Conservation (phyloP, 2,329 filamentous ascomycete species). For the Nakataea oryzae region DNA sequence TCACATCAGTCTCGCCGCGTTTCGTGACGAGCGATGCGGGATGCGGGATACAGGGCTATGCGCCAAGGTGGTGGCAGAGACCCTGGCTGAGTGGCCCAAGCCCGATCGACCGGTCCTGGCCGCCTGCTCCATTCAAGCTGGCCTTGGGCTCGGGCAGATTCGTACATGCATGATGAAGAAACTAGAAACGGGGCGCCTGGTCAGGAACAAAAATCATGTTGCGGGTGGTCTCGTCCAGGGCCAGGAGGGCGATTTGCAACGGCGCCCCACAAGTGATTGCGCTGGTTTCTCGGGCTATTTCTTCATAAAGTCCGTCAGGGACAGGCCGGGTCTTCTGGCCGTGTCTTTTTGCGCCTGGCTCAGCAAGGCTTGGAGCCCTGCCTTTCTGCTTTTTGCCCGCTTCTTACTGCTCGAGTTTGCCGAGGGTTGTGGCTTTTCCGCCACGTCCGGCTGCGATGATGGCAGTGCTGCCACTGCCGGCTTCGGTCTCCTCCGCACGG, state of each 20-base stretch:
- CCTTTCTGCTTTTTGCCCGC: slow-evolving; percentile 53
- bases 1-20: neutral
- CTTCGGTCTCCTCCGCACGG: slow-evolving; percentile 12
- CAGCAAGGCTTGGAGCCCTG: slow-evolving; percentile 56
- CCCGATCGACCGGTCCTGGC: neutral
- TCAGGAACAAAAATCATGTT: too few species aligned
- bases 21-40: too few species aligned
- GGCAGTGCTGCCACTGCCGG: slow-evolving; percentile 16
- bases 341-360: slow-evolving; percentile 31
- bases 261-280: neutral
- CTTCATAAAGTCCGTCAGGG: slow-evolving; percentile 45
- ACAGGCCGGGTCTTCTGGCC: slow-evolving; percentile 28
- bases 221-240: too few species aligned
- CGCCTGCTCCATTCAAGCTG: neutral
- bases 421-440: slow-evolving; percentile 9
- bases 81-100: neutral
- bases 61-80: neutral
- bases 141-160: too few species aligned
- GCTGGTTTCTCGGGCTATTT: slow-evolving; percentile 13
- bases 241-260: too few species aligned
- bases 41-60: neutral
- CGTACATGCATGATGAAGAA: neutral
- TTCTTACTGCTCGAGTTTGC: slow-evolving; percentile 53
- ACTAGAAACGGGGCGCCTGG: too few species aligned
- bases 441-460: slow-evolving; percentile 5